Conservation (phyloP, 2,329 filamentous ascomycete genomes). For the Trichoderma sp. region DNA sequence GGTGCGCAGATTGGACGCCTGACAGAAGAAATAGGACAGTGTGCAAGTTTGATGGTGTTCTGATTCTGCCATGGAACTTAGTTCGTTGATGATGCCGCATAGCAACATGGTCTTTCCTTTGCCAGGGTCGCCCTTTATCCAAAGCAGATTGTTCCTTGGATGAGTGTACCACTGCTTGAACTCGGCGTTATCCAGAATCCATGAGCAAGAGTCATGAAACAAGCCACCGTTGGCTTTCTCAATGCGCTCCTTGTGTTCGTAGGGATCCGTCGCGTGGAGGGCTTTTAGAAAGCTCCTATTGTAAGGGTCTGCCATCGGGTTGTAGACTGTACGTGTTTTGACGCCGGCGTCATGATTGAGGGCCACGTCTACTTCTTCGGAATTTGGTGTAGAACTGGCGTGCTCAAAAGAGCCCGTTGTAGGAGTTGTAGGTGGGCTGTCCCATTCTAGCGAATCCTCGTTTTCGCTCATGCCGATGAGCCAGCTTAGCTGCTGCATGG, state of each 20-base stretch:
- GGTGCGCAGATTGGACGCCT: conserved; percentile 36
- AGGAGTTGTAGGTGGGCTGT: background rate
- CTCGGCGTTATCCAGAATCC: conserved; percentile 39
- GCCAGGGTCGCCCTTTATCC: conserved; percentile 47
- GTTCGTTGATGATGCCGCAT: conserved; percentile 40
- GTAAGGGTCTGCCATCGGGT: background rate
- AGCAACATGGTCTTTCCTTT: conserved; percentile 53
- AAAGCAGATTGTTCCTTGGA: conserved; percentile 38
- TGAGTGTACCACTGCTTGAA: conserved; percentile 33
- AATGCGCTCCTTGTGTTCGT: conserved; percentile 42
- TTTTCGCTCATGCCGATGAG: background rate
- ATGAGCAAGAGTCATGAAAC: conserved; percentile 39
- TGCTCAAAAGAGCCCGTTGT: background rate
- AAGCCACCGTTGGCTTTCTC: conserved; percentile 42
- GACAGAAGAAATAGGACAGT: conserved; percentile 29
- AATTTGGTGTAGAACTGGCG: background rate
- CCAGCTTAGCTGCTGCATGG: background rate
- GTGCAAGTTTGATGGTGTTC: background rate
- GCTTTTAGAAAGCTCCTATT: background rate
- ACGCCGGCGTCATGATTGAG: background rate
- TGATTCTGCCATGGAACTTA: background rate
- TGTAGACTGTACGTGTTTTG: background rate
- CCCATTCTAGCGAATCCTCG: background rate
- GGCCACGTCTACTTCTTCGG: background rate
- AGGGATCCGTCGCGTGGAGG: conserved; percentile 35